Evolutionary conservation across 768 basidiomycete species (phyloP).

Genomic region (Russula foetens): DNA sequence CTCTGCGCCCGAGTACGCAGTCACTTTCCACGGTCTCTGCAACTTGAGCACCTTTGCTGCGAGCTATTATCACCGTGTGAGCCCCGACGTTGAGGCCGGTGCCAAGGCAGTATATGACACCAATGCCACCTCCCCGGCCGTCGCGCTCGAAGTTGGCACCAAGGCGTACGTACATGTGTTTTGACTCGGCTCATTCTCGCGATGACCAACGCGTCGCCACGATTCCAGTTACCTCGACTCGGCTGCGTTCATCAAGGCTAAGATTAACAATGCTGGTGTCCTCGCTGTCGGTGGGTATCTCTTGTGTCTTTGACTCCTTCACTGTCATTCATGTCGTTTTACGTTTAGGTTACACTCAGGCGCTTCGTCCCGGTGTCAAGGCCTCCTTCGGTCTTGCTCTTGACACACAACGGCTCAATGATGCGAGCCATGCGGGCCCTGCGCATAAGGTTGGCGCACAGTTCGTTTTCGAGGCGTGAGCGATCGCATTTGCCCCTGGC

Average conservation of each 20-base stretch:
- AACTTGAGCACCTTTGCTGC: slow-evolving; percentile 92
- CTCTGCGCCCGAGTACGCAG: slow-evolving; percentile 92
- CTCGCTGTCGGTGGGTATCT: slow-evolving; percentile 62
- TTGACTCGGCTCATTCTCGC: not conserved
- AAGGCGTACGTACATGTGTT: slow-evolving; percentile 64
- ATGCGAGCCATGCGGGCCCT: slow-evolving; percentile 46
- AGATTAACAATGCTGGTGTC: slow-evolving; percentile 96
- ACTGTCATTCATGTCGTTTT: slow-evolving; percentile 14
- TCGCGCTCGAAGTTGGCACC: slow-evolving; percentile 89
- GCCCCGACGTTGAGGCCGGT: slow-evolving; percentile 84
- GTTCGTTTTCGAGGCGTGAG: slow-evolving; percentile 20
- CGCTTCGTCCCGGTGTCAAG: slow-evolving; percentile 88
- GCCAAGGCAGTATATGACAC: slow-evolving; percentile 95
- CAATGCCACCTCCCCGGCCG: slow-evolving; percentile 79
- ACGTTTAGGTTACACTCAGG: slow-evolving; percentile 74
- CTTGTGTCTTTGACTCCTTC: not conserved
- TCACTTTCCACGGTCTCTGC: slow-evolving; percentile 90
- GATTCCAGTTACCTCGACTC: slow-evolving; percentile 64
- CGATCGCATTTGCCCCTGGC: not conserved
- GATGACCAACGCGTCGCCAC: not conserved
- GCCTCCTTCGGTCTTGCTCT: slow-evolving; percentile 90
- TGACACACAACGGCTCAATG: slow-evolving; percentile 89
- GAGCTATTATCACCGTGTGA: slow-evolving; percentile 97
- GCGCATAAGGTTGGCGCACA: slow-evolving; percentile 53
- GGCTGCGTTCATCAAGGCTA: slow-evolving; percentile 92